These are phyloP conservation scores for Blastobotrys buckinghamii DNA, from an alignment of 1,139 yeast genomes.

Conservation along the genomic window DNA sequence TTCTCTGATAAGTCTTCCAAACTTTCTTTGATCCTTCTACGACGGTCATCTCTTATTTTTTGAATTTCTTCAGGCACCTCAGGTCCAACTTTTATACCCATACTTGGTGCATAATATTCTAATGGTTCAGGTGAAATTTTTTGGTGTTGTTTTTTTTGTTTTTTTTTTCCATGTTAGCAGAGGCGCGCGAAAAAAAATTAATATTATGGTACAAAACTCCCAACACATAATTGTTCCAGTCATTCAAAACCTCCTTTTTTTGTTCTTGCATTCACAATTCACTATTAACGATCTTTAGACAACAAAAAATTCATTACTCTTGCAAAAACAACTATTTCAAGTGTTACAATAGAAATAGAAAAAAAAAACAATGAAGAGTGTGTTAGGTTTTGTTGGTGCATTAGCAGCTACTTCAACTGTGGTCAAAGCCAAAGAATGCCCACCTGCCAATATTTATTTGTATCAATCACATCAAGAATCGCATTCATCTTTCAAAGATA, in stretches of 20 bases:
- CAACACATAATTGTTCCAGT: background rate
- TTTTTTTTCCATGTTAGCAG: background rate
- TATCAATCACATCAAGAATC: conserved; percentile 8
- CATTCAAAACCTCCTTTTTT: background rate
- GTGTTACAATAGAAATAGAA: too few species aligned
- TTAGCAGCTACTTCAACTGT: background rate
- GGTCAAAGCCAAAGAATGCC: background rate
- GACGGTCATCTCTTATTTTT: conserved; percentile 6
- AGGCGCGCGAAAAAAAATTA: too few species aligned
- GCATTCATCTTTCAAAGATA: conserved; percentile 9
- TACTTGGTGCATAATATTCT: too few species aligned
- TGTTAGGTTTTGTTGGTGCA: background rate
- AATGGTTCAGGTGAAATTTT: background rate
- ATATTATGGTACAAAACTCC: background rate
- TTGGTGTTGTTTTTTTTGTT: background rate
- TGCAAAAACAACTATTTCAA: too few species aligned
- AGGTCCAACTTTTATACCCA: conserved; percentile 11
- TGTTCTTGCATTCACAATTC: background rate
- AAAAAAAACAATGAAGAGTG: too few species aligned
- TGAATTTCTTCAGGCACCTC: conserved; percentile 14
- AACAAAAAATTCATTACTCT: too few species aligned
- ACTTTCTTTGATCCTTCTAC: background rate
- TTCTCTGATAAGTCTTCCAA: background rate
- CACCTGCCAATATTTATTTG: conserved; percentile 13
- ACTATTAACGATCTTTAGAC: too few species aligned